These are phyloP conservation scores for Handroanthus guayacan DNA, from an alignment of 257 asterid species.

Conservation along the genomic window DNA sequence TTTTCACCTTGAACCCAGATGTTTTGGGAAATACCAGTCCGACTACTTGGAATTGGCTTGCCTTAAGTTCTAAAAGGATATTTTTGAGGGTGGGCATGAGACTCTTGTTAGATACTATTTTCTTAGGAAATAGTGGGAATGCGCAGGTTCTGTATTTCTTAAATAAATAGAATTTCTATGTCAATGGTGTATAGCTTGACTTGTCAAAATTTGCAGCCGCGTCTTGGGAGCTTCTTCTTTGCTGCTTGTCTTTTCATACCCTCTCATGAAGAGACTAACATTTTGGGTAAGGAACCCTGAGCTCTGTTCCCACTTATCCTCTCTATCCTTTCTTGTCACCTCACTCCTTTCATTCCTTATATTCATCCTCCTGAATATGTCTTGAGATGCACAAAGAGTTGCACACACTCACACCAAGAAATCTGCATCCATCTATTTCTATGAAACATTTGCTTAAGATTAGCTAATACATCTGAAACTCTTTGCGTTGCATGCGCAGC, in stretches of 20 bases:
- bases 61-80: neutral
- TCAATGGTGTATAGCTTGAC: conserved; percentile 23
- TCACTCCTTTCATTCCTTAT: conserved; percentile 13
- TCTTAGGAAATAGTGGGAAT: neutral
- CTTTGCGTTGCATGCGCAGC: conserved; percentile 58
- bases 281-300: conserved; percentile 68
- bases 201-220: conserved; percentile 56
- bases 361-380: neutral
- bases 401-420: conserved; percentile 12
- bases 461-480: conserved; percentile 31
- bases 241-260: conserved; percentile 77
- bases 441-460: conserved; percentile 16
- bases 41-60: conserved; percentile 5
- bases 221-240: conserved; percentile 78
- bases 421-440: neutral
- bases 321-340: neutral
- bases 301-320: conserved; percentile 18
- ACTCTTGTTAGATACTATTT: conserved; percentile 14
- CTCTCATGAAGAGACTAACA: conserved; percentile 91
- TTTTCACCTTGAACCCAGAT: neutral
- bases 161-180: neutral
- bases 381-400: neutral
- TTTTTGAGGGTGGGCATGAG: conserved; percentile 9
- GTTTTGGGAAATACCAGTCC: neutral
- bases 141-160: neutral